phyloP scores from a whole-genome alignment of 2,329 filamentous ascomycete genomes.

The Botryotinia convoluta region DNA sequence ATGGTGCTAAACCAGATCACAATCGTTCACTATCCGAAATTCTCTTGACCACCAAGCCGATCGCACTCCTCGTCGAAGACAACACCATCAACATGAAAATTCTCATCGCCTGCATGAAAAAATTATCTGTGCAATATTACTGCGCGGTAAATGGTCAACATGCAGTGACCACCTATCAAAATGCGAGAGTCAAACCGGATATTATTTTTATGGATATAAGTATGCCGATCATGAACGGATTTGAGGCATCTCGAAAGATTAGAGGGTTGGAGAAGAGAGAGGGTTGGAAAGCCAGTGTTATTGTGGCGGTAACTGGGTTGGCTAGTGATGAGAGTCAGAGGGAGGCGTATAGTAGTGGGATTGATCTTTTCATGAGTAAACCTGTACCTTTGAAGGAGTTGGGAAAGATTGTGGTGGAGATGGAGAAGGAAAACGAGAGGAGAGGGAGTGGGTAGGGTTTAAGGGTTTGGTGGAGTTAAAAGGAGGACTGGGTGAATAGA shows the following conservation, averaged over 20 bases:
- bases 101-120: conserved; percentile 26
- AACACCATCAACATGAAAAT: conserved; percentile 41
- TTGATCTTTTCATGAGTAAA: conserved; percentile 53
- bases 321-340: conserved; percentile 46
- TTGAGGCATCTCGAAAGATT: conserved; percentile 30
- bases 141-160: conserved; percentile 26
- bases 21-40: not conserved
- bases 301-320: conserved; percentile 51
- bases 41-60: not conserved
- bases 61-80: conserved; percentile 38
- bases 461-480: not conserved
- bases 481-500: not conserved
- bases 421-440: not conserved
- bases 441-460: not conserved
- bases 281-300: conserved; percentile 37
- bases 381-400: conserved; percentile 39
- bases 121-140: conserved; percentile 31
- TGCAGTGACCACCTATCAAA: conserved; percentile 19
- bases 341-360: conserved; percentile 49
- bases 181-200: conserved; percentile 24
- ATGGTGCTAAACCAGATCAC: not conserved
- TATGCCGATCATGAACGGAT: conserved; percentile 53
- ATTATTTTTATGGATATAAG: conserved; percentile 52
- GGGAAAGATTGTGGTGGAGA: not conserved
- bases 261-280: conserved; percentile 16